phyloP scores from a whole-genome alignment of 306 rosid species.

The Castanospermum australe region DNA sequence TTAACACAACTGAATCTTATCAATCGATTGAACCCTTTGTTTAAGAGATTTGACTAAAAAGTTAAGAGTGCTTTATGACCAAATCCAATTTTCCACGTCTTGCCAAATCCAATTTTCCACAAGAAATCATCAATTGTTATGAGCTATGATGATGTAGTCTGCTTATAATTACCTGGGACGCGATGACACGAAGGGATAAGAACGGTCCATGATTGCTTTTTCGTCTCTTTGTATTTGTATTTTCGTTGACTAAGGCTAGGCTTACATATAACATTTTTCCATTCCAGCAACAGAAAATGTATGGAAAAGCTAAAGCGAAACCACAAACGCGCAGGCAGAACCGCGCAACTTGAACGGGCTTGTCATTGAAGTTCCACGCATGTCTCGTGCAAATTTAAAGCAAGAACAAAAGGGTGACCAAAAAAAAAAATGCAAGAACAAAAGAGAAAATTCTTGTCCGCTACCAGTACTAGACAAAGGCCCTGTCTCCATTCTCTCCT shows the following conservation, averaged over 20 bases:
- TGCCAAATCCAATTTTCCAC: too few relatives aligned
- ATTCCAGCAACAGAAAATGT: background rate
- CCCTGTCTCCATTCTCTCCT: too few relatives aligned
- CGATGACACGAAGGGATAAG: too few relatives aligned
- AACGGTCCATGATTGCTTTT: background rate
- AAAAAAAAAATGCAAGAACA: too few relatives aligned
- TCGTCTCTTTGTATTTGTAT: background rate
- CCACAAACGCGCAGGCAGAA: background rate
- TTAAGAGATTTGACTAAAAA: slow-evolving; percentile 17
- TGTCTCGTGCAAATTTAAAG: background rate
- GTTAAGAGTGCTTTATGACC: slow-evolving; percentile 3
- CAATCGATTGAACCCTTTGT: too few relatives aligned
- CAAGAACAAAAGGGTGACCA: background rate
- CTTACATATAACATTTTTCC: background rate
- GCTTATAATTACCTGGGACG: too few relatives aligned
- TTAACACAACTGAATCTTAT: too few relatives aligned
- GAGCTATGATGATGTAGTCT: too few relatives aligned
- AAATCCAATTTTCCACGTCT: background rate
- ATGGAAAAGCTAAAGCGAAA: background rate
- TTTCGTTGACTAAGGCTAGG: background rate
- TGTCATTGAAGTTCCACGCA: background rate
- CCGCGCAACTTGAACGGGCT: background rate
- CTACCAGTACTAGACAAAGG: too few relatives aligned
- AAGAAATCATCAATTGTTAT: too few relatives aligned
- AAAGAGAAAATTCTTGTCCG: too few relatives aligned